Evolutionary conservation across 805 yeast species (phyloP), one percentile per base, ranked within the genome.

Genomic region (Ogataea allantospora): DNA sequence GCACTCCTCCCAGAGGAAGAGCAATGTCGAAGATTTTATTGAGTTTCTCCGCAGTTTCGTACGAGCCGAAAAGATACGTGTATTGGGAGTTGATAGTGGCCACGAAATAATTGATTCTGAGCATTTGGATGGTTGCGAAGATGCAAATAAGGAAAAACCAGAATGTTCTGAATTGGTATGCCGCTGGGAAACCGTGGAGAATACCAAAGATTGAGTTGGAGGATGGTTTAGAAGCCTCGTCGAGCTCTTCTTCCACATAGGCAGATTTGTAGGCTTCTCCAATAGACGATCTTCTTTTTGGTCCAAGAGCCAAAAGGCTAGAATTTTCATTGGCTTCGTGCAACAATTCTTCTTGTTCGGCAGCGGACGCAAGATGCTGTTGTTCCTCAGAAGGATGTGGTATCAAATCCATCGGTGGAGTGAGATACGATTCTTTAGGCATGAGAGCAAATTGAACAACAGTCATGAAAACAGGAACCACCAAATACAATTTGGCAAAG

Each of bases 71-170:
- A 37, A 75, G 52, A 47, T 58, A 75, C 9, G 69, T 55, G 50
- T 75, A 75, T 52, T 75, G 81, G n/a, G 80, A 66, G 35, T 71
- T 68, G 40, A 75, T 65, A 12, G 81, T 75, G 16, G 80, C 80
- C 33, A 75, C 80, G 54, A 75, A 75, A 57, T 75, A 75, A 57
- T 75, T 75, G 38, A 75, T 58, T 50, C 80, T 60, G 42, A 75
- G 63, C 81, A 75, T 75, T 57, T 71, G 78, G 42, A 75, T 67
- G 14, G 75, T 72, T n/a, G 77, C 64, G 51, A 73, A 73, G 19
- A 62, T 33, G 47, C 76, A 67, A 62, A 74, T 72, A 28, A 75
- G 58, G 29, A 57, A 47, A 47, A 75, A 75, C 80, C 80, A 75
- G 37, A 67, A 71, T 2, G 79, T 68, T 42, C 61, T 65, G 53